A percentile compares a stretch with the other conserved stretches of the same genome.
phyloP scores from a whole-genome alignment of 768 basidiomycete species.

The Boletus rubescentipes region DNA sequence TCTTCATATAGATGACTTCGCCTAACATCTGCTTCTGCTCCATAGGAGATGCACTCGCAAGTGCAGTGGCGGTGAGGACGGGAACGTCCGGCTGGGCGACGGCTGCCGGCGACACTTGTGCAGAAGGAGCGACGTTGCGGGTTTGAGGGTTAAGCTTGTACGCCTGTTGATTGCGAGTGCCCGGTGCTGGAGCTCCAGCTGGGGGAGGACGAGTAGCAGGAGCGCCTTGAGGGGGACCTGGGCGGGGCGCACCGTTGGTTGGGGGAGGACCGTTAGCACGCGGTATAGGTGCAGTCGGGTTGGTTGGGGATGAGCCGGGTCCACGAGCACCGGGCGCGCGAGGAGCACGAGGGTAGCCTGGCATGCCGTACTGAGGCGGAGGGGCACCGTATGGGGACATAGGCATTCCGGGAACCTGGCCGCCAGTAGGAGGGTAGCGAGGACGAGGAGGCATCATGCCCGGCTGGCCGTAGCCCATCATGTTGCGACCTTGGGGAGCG shows the following conservation, averaged over 20 bases:
- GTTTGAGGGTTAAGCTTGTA: conserved; percentile 37
- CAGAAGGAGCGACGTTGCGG: conserved; percentile 36
- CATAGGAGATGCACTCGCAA: conserved; percentile 58
- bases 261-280: conserved; percentile 64
- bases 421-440: conserved; percentile 71
- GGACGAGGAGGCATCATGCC: conserved; percentile 88
- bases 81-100: conserved; percentile 51
- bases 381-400: conserved; percentile 72
- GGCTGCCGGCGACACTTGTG: conserved; percentile 34
- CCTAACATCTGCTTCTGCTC: conserved; percentile 99
- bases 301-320: conserved; percentile 68
- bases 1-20: conserved; percentile 93
- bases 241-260: conserved; percentile 53
- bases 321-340: conserved; percentile 67
- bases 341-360: conserved; percentile 59
- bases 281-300: conserved; percentile 59
- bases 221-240: conserved; percentile 37
- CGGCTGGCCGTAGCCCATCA: conserved; percentile 81
- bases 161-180: conserved; percentile 33
- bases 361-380: conserved; percentile 76
- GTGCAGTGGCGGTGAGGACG: conserved; percentile 58
- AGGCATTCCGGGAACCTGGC: conserved; percentile 74
- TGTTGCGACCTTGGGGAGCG: conserved; percentile 65
- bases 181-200: conserved; percentile 47
- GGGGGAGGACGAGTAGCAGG: conserved; percentile 45